These are phyloP conservation scores for Ogataea philodendri DNA, from an alignment of 805 yeast species.

Conservation along the genomic window DNA sequence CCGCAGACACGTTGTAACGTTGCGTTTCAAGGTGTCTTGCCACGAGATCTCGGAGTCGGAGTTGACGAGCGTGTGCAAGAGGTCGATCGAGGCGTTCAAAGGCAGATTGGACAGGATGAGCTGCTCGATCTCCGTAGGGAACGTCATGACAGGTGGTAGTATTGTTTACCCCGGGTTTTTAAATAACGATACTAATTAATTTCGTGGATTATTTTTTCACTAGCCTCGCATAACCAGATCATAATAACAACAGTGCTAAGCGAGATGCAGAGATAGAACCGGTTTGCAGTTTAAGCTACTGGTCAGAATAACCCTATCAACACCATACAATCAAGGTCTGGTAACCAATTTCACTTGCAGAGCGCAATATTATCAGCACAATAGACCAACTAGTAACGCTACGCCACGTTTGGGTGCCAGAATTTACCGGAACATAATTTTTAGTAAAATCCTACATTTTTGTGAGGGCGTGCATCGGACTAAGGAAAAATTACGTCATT, in stretches of 20 bases:
- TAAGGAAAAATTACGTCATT: conserved; percentile 6
- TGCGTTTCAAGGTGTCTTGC: conserved; percentile 9
- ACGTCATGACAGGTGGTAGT: conserved; percentile 1
- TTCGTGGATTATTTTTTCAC: too few relatives aligned
- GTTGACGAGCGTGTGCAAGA: conserved; percentile 5
- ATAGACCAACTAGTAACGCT: background rate
- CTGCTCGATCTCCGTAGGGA: conserved; percentile 15
- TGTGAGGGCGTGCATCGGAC: background rate
- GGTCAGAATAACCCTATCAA: too few relatives aligned
- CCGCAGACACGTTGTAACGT: conserved; percentile 8
- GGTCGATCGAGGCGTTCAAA: conserved; percentile 8
- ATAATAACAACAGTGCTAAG: too few relatives aligned
- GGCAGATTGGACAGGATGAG: conserved; percentile 10
- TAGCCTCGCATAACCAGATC: too few relatives aligned
- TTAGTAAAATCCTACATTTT: too few relatives aligned
- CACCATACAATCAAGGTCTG: too few relatives aligned
- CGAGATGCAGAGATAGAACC: background rate
- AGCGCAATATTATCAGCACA: conserved; percentile 1
- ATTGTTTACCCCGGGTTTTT: background rate
- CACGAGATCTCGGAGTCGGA: conserved; percentile 7
- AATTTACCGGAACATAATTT: conserved; percentile 3
- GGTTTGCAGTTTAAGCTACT: background rate
- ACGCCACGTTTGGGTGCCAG: background rate
- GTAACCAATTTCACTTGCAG: too few relatives aligned
- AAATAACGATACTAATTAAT: too few relatives aligned